These are phyloP conservation scores for Citeromyces nyonsensis DNA, from an alignment of 805 yeast genomes.

Conservation along the genomic window DNA sequence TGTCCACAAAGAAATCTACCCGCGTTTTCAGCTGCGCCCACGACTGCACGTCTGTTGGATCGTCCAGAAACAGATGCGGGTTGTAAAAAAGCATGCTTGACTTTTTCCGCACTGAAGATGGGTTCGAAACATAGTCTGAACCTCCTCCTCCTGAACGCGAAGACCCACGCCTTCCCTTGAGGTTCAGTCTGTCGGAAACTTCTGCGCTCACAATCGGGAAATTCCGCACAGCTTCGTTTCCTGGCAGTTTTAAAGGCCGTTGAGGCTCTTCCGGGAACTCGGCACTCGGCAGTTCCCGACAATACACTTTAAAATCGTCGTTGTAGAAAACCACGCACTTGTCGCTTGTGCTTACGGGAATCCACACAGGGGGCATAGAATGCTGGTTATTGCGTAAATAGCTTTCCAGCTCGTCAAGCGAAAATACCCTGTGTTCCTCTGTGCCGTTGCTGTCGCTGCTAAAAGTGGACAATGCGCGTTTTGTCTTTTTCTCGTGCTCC, in stretches of 20 bases:
- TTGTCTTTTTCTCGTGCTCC: too few species aligned
- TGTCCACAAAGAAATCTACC: conserved; percentile 28
- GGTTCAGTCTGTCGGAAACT: neutral
- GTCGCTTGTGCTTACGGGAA: conserved; percentile 39
- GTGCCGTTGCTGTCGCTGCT: too few species aligned
- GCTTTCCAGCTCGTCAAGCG: conserved; percentile 3
- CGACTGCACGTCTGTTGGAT: conserved; percentile 37
- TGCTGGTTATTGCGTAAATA: conserved; percentile 6
- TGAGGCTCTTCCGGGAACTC: conserved; percentile 1
- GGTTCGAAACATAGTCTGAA: neutral
- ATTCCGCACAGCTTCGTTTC: neutral
- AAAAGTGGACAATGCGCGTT: too few species aligned
- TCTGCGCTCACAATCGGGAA: neutral
- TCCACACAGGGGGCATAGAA: conserved; percentile 32
- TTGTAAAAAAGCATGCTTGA: conserved; percentile 8
- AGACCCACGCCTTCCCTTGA: neutral
- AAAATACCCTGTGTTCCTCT: conserved; percentile 3
- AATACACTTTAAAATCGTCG: conserved; percentile 40
- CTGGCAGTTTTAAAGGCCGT: conserved; percentile 1
- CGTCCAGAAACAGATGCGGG: conserved; percentile 36
- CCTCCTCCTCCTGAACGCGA: neutral
- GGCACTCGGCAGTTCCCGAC: conserved; percentile 41
- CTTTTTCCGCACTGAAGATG: neutral
- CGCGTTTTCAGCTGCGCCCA: conserved; percentile 44
- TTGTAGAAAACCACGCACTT: conserved; percentile 46